Evolutionary conservation across 768 basidiomycete genomes (phyloP).

Genomic region (Boletus eberwhitei): DNA sequence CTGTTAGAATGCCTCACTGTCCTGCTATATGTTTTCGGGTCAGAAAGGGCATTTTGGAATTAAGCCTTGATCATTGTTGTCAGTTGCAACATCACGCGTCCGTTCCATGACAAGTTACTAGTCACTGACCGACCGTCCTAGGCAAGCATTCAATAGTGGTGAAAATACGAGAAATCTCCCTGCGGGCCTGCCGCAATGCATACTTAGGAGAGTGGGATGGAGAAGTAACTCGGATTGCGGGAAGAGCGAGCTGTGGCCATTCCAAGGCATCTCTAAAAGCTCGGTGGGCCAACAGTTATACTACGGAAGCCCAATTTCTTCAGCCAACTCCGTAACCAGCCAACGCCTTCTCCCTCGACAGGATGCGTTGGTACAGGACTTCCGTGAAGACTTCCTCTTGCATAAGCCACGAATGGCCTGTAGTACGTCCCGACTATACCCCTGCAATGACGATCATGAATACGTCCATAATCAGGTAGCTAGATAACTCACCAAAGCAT

Average conservation of each 20-base stretch:
- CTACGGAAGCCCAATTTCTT: conserved; percentile 30
- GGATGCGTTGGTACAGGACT: conserved; percentile 8
- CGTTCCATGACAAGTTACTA: not conserved
- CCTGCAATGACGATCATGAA: conserved; percentile 17
- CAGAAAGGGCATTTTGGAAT: too few species aligned
- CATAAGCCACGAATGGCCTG: conserved; percentile 26
- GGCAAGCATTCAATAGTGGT: not conserved
- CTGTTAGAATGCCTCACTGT: not conserved
- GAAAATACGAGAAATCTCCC: not conserved
- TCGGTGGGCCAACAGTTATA: conserved; percentile 26
- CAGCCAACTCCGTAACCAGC: conserved; percentile 29
- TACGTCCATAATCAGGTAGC: not conserved
- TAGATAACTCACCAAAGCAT: conserved; percentile 51
- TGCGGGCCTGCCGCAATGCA: not conserved
- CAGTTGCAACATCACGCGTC: not conserved
- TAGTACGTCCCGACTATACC: conserved; percentile 32
- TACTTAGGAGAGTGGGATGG: too few species aligned
- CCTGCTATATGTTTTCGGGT: not conserved
- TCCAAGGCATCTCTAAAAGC: conserved; percentile 9
- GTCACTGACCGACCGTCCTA: not conserved
- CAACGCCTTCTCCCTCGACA: conserved; percentile 30
- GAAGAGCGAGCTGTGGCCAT: not conserved
- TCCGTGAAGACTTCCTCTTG: conserved; percentile 17
- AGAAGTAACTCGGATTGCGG: too few species aligned
- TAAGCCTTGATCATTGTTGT: not conserved